phyloP scores from a whole-genome alignment of 2,329 filamentous ascomycete genomes.

The Proliferodiscus dingleyae region DNA sequence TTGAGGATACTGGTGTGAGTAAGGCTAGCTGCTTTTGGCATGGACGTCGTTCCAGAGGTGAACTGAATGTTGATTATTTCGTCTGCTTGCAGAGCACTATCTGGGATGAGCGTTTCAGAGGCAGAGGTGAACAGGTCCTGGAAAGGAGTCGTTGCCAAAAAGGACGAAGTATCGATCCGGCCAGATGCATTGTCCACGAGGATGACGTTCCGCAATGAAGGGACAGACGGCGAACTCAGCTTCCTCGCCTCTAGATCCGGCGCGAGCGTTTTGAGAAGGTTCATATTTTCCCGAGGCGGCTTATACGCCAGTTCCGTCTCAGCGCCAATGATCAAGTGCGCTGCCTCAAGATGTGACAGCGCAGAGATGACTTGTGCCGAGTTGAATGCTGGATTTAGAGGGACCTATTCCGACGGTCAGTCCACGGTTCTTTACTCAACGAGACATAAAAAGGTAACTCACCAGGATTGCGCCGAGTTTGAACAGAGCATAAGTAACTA shows the following conservation, averaged over 20 bases:
- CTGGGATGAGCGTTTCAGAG: constrained; percentile 35
- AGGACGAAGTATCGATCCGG: constrained; percentile 37
- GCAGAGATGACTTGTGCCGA: constrained; percentile 71
- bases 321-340: constrained; percentile 75
- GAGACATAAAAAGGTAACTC: too few species aligned
- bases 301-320: constrained; percentile 80
- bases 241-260: constrained; percentile 35
- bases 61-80: constrained; percentile 96
- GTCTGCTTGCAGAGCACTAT: constrained; percentile 45
- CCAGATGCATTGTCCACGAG: constrained; percentile 69
- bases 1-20: constrained; percentile 85
- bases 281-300: constrained; percentile 53
- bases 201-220: constrained; percentile 66
- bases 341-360: constrained; percentile 66
- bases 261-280: constrained; percentile 50
- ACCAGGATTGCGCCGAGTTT: constrained; percentile 90
- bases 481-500: constrained; percentile 83
- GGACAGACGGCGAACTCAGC: constrained; percentile 50
- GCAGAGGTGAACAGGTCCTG: constrained; percentile 18
- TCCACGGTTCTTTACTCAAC: background rate
- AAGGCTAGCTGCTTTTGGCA: constrained; percentile 87
- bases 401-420: constrained; percentile 49
- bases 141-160: constrained; percentile 38
- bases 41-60: constrained; percentile 88
- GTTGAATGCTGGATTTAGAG: constrained; percentile 88